A percentile compares a stretch with the other conserved stretches of the same genome.
phyloP scores from a whole-genome alignment of 352 stramenopile species.

The Phytophthora nicotianae region DNA sequence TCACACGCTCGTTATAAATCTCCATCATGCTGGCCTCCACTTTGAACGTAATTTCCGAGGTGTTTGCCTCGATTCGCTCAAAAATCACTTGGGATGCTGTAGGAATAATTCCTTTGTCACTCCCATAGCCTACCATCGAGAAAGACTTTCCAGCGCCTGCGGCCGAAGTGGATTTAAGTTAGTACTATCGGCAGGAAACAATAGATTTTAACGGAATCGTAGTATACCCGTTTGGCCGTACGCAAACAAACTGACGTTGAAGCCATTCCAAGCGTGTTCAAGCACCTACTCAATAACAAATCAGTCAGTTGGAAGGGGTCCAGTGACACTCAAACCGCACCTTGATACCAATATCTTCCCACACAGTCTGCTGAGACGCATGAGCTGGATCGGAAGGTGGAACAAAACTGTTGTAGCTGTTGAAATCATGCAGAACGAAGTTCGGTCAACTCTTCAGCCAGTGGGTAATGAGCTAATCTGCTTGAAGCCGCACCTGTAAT shows the following conservation, averaged over 20 bases:
- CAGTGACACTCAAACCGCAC: constrained; percentile 23
- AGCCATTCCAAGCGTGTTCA: constrained; percentile 90
- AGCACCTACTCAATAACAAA: constrained; percentile 48
- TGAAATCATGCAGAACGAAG: neutral
- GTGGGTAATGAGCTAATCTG: neutral
- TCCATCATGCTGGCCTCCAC: constrained; percentile 92
- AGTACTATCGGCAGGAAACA: too few species aligned
- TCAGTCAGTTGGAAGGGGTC: neutral
- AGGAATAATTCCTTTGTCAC: constrained; percentile 85
- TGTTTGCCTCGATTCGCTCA: constrained; percentile 65
- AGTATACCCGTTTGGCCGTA: constrained; percentile 81
- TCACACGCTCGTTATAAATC: constrained; percentile 90
- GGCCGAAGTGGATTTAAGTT: too few species aligned
- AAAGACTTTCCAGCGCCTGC: constrained; percentile 83
- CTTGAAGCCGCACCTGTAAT: constrained; percentile 65
- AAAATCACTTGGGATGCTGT: constrained; percentile 87
- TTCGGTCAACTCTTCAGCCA: neutral
- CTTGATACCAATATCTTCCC: constrained; percentile 86
- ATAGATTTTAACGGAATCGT: neutral
- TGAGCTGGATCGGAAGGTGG: constrained; percentile 55
- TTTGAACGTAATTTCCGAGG: constrained; percentile 66
- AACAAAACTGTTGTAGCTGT: constrained; percentile 86
- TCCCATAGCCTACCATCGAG: constrained; percentile 88
- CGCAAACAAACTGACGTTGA: constrained; percentile 90
- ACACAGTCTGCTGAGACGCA: constrained; percentile 84